A percentile compares a stretch with the other conserved stretches of the same genome.
These are phyloP conservation scores for Biscogniauxia sp. DNA, from an alignment of 2,329 filamentous ascomycete species.

Conservation along the genomic window DNA sequence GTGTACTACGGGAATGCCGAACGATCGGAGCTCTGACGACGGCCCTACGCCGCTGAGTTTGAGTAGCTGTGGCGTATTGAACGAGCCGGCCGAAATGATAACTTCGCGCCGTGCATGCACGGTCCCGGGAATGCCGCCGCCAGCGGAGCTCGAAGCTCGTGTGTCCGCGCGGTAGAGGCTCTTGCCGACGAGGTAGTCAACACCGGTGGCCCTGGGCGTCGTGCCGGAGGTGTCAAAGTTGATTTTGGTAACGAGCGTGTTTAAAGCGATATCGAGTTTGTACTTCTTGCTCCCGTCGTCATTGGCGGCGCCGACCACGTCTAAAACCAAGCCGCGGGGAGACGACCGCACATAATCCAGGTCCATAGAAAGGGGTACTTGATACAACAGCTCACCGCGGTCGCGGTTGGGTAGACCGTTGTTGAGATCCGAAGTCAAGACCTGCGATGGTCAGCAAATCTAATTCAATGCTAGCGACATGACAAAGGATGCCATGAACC, in stretches of 20 bases:
- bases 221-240: conserved; percentile 14
- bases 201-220: conserved; percentile 16
- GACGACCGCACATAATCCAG: conserved; percentile 39
- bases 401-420: conserved; percentile 39
- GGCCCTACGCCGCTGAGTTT: conserved; percentile 35
- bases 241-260: conserved; percentile 24
- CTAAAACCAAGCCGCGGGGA: conserved; percentile 49
- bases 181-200: conserved; percentile 20
- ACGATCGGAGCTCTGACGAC: conserved; percentile 18
- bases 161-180: conserved; percentile 22
- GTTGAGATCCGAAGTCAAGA: conserved; percentile 46
- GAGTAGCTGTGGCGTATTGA: conserved; percentile 34
- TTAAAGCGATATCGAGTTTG: conserved; percentile 41
- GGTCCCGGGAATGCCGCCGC: neutral
- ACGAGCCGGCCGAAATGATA: conserved; percentile 31
- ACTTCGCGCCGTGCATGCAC: conserved; percentile 1
- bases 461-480: no score
- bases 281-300: conserved; percentile 33
- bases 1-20: conserved; percentile 26
- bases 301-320: conserved; percentile 38
- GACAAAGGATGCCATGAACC: no score
- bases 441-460: neutral
- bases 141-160: neutral
- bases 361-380: conserved; percentile 48
- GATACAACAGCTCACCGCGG: conserved; percentile 42